Conservation (phyloP, 805 yeast species). For the Ogataea zsoltii region DNA sequence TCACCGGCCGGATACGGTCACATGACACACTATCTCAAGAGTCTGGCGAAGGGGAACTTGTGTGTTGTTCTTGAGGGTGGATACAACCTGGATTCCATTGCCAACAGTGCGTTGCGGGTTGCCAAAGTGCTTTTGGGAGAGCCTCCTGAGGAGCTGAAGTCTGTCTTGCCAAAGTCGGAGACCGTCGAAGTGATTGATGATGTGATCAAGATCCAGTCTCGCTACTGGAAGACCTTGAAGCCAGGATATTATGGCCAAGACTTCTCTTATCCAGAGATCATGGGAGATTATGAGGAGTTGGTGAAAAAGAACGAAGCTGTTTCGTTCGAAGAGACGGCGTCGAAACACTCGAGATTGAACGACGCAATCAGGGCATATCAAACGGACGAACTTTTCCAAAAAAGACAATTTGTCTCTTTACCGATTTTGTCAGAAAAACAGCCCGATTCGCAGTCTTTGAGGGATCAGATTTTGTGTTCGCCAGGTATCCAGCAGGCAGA, state of each 20-base stretch:
- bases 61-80: constrained; percentile 97
- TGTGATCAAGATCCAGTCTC: constrained; percentile 77
- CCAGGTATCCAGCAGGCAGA: constrained; percentile 63
- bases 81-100: constrained; percentile 87
- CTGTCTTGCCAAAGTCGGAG: constrained; percentile 67
- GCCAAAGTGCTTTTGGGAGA: constrained; percentile 91
- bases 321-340: constrained; percentile 35
- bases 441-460: constrained; percentile 51
- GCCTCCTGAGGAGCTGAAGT: constrained; percentile 80
- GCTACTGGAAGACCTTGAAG: constrained; percentile 82
- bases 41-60: constrained; percentile 83
- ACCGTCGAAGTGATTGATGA: constrained; percentile 80
- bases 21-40: constrained; percentile 89
- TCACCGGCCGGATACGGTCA: constrained; percentile 95
- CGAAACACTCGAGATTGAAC: constrained; percentile 54
- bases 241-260: constrained; percentile 55
- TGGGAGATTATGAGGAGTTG: constrained; percentile 36
- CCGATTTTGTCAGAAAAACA: constrained; percentile 55
- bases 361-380: constrained; percentile 80
- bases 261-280: constrained; percentile 29
- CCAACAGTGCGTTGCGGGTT: constrained; percentile 87
- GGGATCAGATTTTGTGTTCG: constrained; percentile 69
- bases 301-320: constrained; percentile 42
- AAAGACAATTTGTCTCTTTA: constrained; percentile 60
- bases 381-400: constrained; percentile 52